Conservation (phyloP, 2,329 filamentous ascomycete species). For the Coniochaeta sp. region DNA sequence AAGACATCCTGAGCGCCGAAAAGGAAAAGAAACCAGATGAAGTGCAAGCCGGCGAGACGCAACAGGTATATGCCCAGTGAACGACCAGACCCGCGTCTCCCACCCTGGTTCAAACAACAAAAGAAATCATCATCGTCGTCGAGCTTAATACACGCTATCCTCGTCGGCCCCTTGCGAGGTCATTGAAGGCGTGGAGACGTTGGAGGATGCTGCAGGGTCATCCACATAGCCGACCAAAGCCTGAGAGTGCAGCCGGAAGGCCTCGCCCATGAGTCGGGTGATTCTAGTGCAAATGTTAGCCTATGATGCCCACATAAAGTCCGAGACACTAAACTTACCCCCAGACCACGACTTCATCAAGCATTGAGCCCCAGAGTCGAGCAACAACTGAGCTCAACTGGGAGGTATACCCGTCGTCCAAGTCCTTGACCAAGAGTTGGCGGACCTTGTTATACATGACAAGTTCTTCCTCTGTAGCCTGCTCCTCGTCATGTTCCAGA, state of each 20-base stretch:
- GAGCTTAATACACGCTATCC: slow-evolving; percentile 62
- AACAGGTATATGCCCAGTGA: slow-evolving; percentile 37
- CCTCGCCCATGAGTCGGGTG: slow-evolving; percentile 93
- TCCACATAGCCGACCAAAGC: slow-evolving; percentile 93
- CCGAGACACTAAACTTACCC: slow-evolving; percentile 64
- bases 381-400: slow-evolving; percentile 95
- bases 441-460: slow-evolving; percentile 91
- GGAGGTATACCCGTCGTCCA: slow-evolving; percentile 69
- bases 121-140: slow-evolving; percentile 44
- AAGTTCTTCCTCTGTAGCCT: slow-evolving; percentile 73
- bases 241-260: slow-evolving; percentile 94
- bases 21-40: slow-evolving; percentile 15
- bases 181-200: slow-evolving; percentile 64
- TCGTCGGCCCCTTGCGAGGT: slow-evolving; percentile 64
- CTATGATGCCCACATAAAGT: background rate
- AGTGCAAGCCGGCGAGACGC: slow-evolving; percentile 7
- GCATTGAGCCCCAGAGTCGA: slow-evolving; percentile 93
- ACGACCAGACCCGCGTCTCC: slow-evolving; percentile 9
- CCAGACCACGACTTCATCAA: slow-evolving; percentile 98
- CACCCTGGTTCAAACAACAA: slow-evolving; percentile 25
- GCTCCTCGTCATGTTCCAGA: slow-evolving; percentile 97
- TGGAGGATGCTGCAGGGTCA: slow-evolving; percentile 63
- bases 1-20: slow-evolving; percentile 14
- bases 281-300: slow-evolving; percentile 57
- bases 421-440: slow-evolving; percentile 83